A percentile compares a stretch with the other conserved stretches of the same genome.
These are phyloP conservation scores for Solanum acaule DNA, from an alignment of 257 asterid genomes.

Conservation along the genomic window DNA sequence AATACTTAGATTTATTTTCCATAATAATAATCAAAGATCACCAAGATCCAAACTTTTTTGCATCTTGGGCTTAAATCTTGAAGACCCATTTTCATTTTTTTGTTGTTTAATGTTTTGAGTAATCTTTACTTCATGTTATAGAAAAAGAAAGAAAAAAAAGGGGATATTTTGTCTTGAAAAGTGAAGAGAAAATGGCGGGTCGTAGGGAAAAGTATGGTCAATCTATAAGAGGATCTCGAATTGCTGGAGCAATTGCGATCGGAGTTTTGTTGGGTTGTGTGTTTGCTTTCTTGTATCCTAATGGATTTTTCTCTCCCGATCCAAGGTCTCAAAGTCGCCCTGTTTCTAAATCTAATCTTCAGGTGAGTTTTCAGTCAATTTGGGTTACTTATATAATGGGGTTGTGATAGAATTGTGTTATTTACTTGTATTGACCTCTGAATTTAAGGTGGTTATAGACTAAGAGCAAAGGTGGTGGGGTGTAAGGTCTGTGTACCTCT, in stretches of 20 bases:
- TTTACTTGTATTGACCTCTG: background rate
- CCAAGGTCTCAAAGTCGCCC: background rate
- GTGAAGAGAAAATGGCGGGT: conserved; percentile 8
- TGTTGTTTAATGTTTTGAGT: background rate
- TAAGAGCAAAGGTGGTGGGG: background rate
- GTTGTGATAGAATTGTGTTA: background rate
- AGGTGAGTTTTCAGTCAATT: background rate
- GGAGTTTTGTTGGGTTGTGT: conserved; percentile 16
- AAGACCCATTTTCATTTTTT: background rate
- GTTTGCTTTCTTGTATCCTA: conserved; percentile 14
- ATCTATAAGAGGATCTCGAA: conserved; percentile 15
- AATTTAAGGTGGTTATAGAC: background rate
- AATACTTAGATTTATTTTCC: background rate
- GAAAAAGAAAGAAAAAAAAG: background rate
- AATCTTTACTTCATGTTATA: conserved; percentile 1
- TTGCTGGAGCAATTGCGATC: conserved; percentile 12
- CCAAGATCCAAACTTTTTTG: background rate
- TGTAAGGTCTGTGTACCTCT: background rate
- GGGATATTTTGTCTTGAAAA: background rate
- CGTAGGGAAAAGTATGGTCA: conserved; percentile 19
- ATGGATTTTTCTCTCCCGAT: conserved; percentile 9
- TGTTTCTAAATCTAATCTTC: conserved; percentile 10
- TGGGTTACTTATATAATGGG: background rate
- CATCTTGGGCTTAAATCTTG: background rate
- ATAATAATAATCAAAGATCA: background rate